Conservation (phyloP, 2,329 filamentous ascomycete genomes). For the Xylariaceae sp. region DNA sequence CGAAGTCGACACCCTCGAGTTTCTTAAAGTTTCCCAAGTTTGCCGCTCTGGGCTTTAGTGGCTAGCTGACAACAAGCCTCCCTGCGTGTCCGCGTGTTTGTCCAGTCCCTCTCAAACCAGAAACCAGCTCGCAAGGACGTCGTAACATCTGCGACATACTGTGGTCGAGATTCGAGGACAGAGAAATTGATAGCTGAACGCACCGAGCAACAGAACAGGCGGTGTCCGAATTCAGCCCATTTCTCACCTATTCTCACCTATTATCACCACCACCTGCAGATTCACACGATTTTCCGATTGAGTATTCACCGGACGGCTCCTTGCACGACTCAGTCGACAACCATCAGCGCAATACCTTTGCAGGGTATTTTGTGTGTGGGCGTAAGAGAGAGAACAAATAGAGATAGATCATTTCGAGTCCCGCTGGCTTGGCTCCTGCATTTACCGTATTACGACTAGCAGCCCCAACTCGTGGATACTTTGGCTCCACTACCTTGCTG, state of each 20-base stretch:
- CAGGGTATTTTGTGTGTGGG: too few relatives aligned
- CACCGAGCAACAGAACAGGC: neutral
- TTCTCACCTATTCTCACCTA: too few relatives aligned
- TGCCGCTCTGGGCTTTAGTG: neutral
- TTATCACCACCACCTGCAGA: too few relatives aligned
- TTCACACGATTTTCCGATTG: too few relatives aligned
- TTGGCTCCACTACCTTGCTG: neutral
- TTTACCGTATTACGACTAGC: neutral
- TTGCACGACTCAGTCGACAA: conserved; percentile 14
- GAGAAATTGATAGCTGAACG: neutral
- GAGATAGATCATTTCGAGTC: conserved; percentile 9
- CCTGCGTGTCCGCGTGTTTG: neutral
- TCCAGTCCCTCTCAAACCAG: too few relatives aligned
- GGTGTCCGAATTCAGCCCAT: too few relatives aligned
- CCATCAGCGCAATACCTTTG: conserved; percentile 10
- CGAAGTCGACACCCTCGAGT: neutral
- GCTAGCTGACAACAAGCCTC: conserved; percentile 1
- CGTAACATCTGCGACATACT: too few relatives aligned
- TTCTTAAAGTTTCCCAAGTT: neutral
- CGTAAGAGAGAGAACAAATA: too few relatives aligned
- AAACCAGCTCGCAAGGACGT: neutral
- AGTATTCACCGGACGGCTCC: neutral
- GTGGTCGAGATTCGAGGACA: neutral
- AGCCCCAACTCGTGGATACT: neutral
- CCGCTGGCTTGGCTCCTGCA: conserved; percentile 1